phyloP scores from a whole-genome alignment of 805 yeast species.

The Candida xyloterini region DNA sequence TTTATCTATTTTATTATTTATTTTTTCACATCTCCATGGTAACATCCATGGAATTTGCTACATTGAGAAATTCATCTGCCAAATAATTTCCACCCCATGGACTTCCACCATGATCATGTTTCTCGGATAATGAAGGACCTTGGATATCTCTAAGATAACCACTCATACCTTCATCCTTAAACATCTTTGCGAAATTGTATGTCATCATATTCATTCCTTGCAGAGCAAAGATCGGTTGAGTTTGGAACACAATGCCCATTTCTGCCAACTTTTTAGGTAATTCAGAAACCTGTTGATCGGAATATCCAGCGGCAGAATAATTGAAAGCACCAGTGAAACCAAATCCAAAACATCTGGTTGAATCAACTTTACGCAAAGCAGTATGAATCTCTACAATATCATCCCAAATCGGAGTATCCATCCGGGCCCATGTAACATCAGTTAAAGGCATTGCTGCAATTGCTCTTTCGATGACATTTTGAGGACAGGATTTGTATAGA shows the following conservation, averaged over 20 bases:
- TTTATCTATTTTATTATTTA: neutral
- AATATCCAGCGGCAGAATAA: constrained; percentile 57
- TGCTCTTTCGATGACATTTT: constrained; percentile 53
- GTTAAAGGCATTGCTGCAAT: constrained; percentile 55
- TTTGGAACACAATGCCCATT: constrained; percentile 48
- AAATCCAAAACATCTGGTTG: constrained; percentile 55
- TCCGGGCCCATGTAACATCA: constrained; percentile 61
- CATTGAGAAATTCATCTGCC: constrained; percentile 20
- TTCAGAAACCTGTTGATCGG: constrained; percentile 41
- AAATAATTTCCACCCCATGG: constrained; percentile 23
- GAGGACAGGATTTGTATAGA: constrained; percentile 47
- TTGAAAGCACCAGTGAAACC: constrained; percentile 61
- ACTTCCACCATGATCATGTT: constrained; percentile 20
- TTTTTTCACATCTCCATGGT: constrained; percentile 6
- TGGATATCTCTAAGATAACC: constrained; percentile 27
- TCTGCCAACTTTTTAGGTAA: constrained; percentile 55
- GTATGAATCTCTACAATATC: constrained; percentile 49
- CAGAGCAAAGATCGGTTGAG: constrained; percentile 51
- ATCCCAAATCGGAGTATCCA: constrained; percentile 52
- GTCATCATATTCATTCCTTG: constrained; percentile 57
- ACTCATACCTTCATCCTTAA: constrained; percentile 53
- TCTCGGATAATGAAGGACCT: constrained; percentile 12
- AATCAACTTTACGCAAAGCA: constrained; percentile 44
- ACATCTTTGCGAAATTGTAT: constrained; percentile 47
- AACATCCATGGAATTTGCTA: constrained; percentile 19